Base-by-base conservation (phyloP, 106 monocot species). In the Phalaenopsis equestris region DNA sequence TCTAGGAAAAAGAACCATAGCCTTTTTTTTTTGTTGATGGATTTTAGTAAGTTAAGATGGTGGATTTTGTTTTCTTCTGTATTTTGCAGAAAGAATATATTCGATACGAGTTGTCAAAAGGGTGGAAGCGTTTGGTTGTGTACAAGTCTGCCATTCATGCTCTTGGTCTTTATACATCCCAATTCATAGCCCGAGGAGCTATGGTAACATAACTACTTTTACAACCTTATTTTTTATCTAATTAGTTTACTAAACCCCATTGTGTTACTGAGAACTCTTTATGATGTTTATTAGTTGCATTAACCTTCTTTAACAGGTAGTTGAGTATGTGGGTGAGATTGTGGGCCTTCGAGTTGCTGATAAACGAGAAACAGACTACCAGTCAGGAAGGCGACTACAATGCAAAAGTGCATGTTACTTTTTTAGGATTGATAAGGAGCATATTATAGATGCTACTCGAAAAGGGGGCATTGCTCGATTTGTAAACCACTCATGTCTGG, bases 341-440 rank as follows among this genome's bases (percentile, higher is more conserved):
- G 90, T 99, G 30, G 90, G 98, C 49, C 91, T 85, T 11, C 79
- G 89, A 1, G 98, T 99, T 48, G 94, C 98, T 67, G 98, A 99
- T 78, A 99, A 99, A 82, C 86, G 98, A 84, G 98, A 99, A 84
- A 87, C 80, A 30, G 98, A 94, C 48, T 98, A 98, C 80, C 90
- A 98, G 73, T 90, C 94, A 4, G 92, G 92, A 49, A 86, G 86
- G 55, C 88, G 85, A 75, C 77, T 92, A 41, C 98, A 98, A 73
- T 94, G 90, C 77, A 94, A 98, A 83, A 98, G 94, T 84, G 94
- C 98, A 75, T 94, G 98, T 83, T 98, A 98, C 79, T 98, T 99
- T 78, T 99, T 99, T 78, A 89, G 92, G 79, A 91, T 99, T 73
- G 98, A 94, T 83, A 92, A 88, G 78, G 94, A 99, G 75, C 83